These are phyloP conservation scores for Atkinsonella texensis DNA, from an alignment of 2,329 filamentous ascomycete genomes.

Conservation along the genomic window DNA sequence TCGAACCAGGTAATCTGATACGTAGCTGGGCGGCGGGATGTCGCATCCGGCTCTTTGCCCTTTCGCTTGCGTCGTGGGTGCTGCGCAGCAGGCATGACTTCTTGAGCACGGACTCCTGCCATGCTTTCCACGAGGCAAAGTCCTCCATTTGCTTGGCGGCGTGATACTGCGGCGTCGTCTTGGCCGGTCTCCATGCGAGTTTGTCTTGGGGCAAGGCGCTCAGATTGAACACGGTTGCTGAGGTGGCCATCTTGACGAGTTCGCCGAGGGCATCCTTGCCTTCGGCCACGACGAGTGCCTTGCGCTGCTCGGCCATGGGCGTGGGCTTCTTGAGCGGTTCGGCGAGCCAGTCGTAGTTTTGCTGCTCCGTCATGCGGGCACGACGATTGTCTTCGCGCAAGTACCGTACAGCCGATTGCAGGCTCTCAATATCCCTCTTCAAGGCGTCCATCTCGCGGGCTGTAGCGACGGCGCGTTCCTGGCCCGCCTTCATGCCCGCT, in stretches of 20 bases:
- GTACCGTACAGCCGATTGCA: conserved; percentile 55
- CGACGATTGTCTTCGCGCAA: conserved; percentile 56
- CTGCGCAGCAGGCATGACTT: conserved; percentile 34
- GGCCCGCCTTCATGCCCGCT: conserved; percentile 41
- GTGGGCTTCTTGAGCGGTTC: conserved; percentile 42
- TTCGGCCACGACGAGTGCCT: conserved; percentile 44
- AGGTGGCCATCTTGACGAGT: conserved; percentile 48
- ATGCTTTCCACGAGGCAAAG: conserved; percentile 48
- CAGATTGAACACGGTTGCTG: conserved; percentile 49
- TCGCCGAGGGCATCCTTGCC: conserved; percentile 52
- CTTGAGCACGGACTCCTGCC: conserved; percentile 42
- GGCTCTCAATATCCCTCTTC: conserved; percentile 52
- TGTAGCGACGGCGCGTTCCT: conserved; percentile 56
- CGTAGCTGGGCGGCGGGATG: conserved; percentile 34
- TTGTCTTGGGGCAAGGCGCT: conserved; percentile 42
- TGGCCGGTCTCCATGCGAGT: conserved; percentile 54
- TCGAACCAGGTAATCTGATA: conserved; percentile 34
- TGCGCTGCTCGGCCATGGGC: conserved; percentile 35
- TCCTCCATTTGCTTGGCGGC: conserved; percentile 54
- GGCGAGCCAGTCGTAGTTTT: conserved; percentile 45
- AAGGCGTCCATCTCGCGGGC: conserved; percentile 63
- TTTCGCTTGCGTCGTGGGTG: conserved; percentile 10
- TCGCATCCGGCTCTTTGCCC: conserved; percentile 9
- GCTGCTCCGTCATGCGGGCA: conserved; percentile 44
- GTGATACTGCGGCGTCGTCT: conserved; percentile 52